phyloP scores from a whole-genome alignment of 768 basidiomycete species.

The Boletales sp. region DNA sequence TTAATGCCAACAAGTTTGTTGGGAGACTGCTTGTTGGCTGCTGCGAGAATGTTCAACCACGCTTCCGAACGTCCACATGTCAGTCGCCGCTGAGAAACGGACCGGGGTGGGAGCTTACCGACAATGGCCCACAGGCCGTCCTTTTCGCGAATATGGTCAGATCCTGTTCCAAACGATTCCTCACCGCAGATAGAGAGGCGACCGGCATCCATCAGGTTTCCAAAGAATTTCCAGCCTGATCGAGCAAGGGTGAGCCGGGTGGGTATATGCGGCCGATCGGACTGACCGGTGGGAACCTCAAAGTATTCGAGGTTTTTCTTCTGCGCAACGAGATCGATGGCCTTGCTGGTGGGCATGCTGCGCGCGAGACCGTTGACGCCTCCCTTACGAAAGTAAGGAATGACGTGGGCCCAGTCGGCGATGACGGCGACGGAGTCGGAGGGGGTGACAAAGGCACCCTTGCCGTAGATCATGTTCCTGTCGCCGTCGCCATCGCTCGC shows the following conservation, averaged over 20 bases:
- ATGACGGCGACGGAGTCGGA: slow-evolving; percentile 98
- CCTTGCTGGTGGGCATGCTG: slow-evolving; percentile 96
- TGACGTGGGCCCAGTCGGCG: slow-evolving; percentile 90
- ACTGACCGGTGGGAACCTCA: slow-evolving; percentile 91
- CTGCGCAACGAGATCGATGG: slow-evolving; percentile 94
- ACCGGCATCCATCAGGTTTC: slow-evolving; percentile 99
- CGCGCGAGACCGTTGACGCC: slow-evolving; percentile 95
- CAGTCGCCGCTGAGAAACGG: slow-evolving; percentile 6
- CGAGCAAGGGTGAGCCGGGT: neutral
- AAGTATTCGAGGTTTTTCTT: slow-evolving; percentile 90
- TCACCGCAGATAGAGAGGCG: slow-evolving; percentile 98
- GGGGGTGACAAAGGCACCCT: slow-evolving; percentile 96
- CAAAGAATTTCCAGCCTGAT: slow-evolving; percentile 99
- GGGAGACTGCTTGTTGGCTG: slow-evolving; percentile 73
- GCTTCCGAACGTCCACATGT: slow-evolving; percentile 47
- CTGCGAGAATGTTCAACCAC: slow-evolving; percentile 96
- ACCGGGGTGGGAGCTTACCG: slow-evolving; percentile 50
- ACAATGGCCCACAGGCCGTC: slow-evolving; percentile 98
- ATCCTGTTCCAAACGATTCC: slow-evolving; percentile 99
- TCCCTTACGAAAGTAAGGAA: slow-evolving; percentile 85
- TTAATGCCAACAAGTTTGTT: slow-evolving; percentile 85
- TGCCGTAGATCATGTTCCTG: slow-evolving; percentile 99
- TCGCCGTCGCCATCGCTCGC: slow-evolving; percentile 98
- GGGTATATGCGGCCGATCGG: neutral
- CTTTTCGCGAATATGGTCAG: slow-evolving; percentile 99